phyloP scores from a whole-genome alignment of 2,329 filamentous ascomycete species.

The Alternaria incomplexa region DNA sequence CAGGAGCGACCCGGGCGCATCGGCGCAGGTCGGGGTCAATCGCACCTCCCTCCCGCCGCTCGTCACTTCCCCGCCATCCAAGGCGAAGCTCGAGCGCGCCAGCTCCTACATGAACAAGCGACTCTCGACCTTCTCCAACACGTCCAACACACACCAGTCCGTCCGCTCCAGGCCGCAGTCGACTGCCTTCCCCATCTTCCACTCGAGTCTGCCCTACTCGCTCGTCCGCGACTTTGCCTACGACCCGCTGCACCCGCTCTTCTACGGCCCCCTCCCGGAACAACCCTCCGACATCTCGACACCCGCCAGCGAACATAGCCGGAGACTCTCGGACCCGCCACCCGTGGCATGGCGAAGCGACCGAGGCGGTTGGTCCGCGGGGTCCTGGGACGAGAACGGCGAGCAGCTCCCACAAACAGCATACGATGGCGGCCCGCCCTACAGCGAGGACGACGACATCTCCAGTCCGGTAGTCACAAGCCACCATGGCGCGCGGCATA shows the following conservation, averaged over 20 bases:
- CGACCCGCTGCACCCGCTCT: slow-evolving; percentile 78
- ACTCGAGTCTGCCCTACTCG: slow-evolving; percentile 86
- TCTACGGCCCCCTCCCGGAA: slow-evolving; percentile 90
- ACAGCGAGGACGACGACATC: slow-evolving; percentile 93
- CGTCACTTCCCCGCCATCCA: slow-evolving; percentile 57
- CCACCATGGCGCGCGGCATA: slow-evolving; percentile 68
- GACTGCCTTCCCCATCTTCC: slow-evolving; percentile 81
- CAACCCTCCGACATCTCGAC: slow-evolving; percentile 83
- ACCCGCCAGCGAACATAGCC: slow-evolving; percentile 75
- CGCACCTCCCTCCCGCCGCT: slow-evolving; percentile 56
- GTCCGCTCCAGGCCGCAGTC: slow-evolving; percentile 77
- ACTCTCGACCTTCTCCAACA: slow-evolving; percentile 78
- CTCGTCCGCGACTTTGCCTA: slow-evolving; percentile 97
- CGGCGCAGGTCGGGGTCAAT: slow-evolving; percentile 43
- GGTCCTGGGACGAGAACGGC: slow-evolving; percentile 60
- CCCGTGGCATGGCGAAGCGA: slow-evolving; percentile 74
- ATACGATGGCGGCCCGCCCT: slow-evolving; percentile 82
- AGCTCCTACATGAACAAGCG: slow-evolving; percentile 82
- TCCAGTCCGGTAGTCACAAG: slow-evolving; percentile 87
- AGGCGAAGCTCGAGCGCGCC: slow-evolving; percentile 61
- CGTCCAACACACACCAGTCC: slow-evolving; percentile 45
- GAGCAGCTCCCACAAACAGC: slow-evolving; percentile 81
- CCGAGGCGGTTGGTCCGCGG: slow-evolving; percentile 62
- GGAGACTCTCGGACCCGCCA: slow-evolving; percentile 82
- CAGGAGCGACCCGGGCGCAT: slow-evolving; percentile 38